Conservation (phyloP, 78 protist species). For the Anaeramoeba flamelloides region DNA sequence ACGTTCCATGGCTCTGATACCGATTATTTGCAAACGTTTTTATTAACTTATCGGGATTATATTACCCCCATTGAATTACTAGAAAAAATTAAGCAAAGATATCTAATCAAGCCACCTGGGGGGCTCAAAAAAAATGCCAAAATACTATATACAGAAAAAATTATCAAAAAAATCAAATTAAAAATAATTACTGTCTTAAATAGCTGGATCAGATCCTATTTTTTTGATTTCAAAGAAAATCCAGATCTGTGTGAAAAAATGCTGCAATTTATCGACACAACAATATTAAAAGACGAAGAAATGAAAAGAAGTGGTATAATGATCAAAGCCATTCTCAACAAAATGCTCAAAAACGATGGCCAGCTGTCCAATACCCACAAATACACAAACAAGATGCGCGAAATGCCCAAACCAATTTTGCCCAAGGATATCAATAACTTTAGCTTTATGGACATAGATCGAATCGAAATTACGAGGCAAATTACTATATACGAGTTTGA, state of each 20-base stretch:
- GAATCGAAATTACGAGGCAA: background rate
- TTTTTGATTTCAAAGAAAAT: background rate
- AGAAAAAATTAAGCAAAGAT: too few relatives aligned
- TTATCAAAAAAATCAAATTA: too few relatives aligned
- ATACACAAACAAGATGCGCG: background rate
- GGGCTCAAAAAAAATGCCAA: too few relatives aligned
- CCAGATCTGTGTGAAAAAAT: background rate
- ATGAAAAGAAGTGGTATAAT: background rate
- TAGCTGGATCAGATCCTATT: background rate
- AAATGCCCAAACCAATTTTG: background rate
- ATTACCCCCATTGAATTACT: too few relatives aligned
- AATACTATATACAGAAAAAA: too few relatives aligned
- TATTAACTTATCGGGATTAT: too few relatives aligned
- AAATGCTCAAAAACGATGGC: too few relatives aligned
- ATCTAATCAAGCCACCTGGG: too few relatives aligned
- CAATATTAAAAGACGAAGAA: background rate
- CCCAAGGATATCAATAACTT: background rate
- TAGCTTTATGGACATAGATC: background rate
- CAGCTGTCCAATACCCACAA: background rate
- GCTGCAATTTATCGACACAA: background rate
- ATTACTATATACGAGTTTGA: background rate
- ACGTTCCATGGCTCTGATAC: too few relatives aligned
- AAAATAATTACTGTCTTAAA: background rate
- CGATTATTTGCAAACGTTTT: too few relatives aligned
- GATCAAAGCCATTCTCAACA: too few relatives aligned